These are phyloP conservation scores for Candida arabinofermentans DNA, from an alignment of 805 yeast genomes.

Conservation along the genomic window DNA sequence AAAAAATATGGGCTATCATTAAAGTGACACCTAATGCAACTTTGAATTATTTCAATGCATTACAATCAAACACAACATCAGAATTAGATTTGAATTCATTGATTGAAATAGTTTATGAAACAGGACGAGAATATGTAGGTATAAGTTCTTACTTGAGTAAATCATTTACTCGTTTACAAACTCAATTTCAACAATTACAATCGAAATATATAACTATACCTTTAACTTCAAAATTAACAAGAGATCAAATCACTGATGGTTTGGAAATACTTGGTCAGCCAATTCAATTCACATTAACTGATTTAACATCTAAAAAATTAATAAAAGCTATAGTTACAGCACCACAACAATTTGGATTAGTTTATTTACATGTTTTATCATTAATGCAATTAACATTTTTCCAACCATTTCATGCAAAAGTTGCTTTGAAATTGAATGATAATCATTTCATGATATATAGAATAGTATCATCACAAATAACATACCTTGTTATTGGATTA, in stretches of 20 bases:
- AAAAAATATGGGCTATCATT: constrained; percentile 56
- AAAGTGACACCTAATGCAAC: constrained; percentile 51
- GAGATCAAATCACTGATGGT: constrained; percentile 1
- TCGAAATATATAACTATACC: constrained; percentile 8
- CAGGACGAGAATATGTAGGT: constrained; percentile 54
- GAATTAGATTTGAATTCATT: constrained; percentile 18
- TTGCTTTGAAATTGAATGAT: constrained; percentile 44
- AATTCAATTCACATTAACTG: constrained; percentile 33
- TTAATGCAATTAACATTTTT: constrained; percentile 64
- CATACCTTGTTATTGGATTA: constrained; percentile 51
- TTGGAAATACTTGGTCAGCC: constrained; percentile 11
- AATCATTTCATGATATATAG: constrained; percentile 49
- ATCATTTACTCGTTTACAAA: constrained; percentile 34
- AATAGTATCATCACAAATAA: constrained; percentile 41
- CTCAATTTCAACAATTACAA: constrained; percentile 18
- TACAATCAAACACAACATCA: constrained; percentile 27
- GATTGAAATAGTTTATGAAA: constrained; percentile 45
- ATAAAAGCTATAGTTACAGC: constrained; percentile 48
- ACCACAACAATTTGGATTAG: constrained; percentile 67
- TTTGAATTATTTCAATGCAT: constrained; percentile 32
- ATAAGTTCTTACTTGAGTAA: constrained; percentile 42
- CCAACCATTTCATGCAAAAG: constrained; percentile 44
- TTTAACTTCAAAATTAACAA: constrained; percentile 3
- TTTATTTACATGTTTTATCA: constrained; percentile 61
- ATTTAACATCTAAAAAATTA: constrained; percentile 40